Base-by-base conservation (phyloP, 352 stramenopile genomes). In the Globisporangium cylindrosporum region DNA sequence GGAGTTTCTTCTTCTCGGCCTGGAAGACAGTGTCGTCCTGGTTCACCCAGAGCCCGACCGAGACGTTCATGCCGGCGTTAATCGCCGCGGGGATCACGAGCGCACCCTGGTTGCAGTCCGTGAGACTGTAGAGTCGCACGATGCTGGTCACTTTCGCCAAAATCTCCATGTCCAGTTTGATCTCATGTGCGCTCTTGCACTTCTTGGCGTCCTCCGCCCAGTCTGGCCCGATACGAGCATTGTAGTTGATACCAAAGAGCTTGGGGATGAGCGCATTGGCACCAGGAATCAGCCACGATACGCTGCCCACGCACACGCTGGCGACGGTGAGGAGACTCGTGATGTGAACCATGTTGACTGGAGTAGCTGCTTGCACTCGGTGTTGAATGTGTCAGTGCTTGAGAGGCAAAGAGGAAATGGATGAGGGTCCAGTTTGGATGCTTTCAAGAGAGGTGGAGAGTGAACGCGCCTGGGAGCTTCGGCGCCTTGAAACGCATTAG, bases 181-280 rank as follows among this genome's bases (percentile, higher is more conserved):
- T 84, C 48, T 66, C 34, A 0, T 57, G 59, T 0, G 70, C 70
- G 20, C 69, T 77, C 70, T 90, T 91, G 74, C 82, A 92, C 66
- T 74, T 79, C 32, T 78, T 64, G 2, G 67, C 61, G 0, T 54
- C 59, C 2, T 74, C 69, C 4, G 67, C 78, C 82, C 84, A 92
- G 69, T 90, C 79, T 1, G 80, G 69, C 1, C 79, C 82, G 0
- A 70, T 66, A 55, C 82, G 82, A 43, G 74, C 72, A 67, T 88
- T 90, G 75, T 92, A 92, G 74, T 92, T 92, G 70, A 92, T 72
- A 14, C 84, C 84, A 53, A 81, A 77, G 51, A 86, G 70, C 43
- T 76, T 74, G 57, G 41, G 41, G 41, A 48, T 20, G 5, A 48
- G 41, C 41, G 41, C 41, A 3, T 48, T 5, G 41, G 41, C 15